Base-by-base conservation (phyloP, 164 flowering plant species). In the Liriodendron chinense region DNA sequence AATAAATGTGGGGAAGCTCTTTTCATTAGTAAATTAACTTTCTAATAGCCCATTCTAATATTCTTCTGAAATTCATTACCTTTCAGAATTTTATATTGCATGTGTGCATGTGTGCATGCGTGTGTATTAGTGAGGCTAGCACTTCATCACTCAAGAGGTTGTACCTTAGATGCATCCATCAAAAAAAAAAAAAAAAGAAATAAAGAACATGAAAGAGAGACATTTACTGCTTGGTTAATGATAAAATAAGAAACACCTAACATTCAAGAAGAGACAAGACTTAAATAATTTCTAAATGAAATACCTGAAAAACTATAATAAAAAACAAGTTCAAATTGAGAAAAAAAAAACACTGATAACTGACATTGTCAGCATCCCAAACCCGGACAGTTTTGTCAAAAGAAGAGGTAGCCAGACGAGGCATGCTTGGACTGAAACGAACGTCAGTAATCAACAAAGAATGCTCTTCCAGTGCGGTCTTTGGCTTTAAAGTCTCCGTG, bases 331-430 rank as follows among this genome's bases (percentile, higher is more conserved):
- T 34, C 7, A 18, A 18, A 68, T 7, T 5, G 34, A 14, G 22
- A 68, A 49, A 43, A 22, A 47, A 48, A 47, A 20, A 8, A 70
- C 24, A 25, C 3, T 53, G 59, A 48, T 3, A 10, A 81, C 93
- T 84, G 56, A 90, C 97, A 80, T 90, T 89, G 48, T 92, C 94
- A 77, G 84, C 87, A 79, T 89, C 91, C 97, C 97, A 92, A 56
- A 92, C 89, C 83, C 91, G 79, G 83, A 92, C 94, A 76, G 93
- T 87, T 80, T 80, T 82, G 81, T 92, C 97, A 80, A 80, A 86
- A 26, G 97, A 92, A 47, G 94, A 90, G 70, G 97, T 90, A 57
- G 94, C 97, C 59, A 92, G 84, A 21, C 91, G 83, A 47, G 91
- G 80, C 83, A 84, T 77, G 82, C 86, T 86, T 71, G 92, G 90